phyloP scores from a whole-genome alignment of 2,329 filamentous ascomycete genomes.

The Metarhizium anisopliae region DNA sequence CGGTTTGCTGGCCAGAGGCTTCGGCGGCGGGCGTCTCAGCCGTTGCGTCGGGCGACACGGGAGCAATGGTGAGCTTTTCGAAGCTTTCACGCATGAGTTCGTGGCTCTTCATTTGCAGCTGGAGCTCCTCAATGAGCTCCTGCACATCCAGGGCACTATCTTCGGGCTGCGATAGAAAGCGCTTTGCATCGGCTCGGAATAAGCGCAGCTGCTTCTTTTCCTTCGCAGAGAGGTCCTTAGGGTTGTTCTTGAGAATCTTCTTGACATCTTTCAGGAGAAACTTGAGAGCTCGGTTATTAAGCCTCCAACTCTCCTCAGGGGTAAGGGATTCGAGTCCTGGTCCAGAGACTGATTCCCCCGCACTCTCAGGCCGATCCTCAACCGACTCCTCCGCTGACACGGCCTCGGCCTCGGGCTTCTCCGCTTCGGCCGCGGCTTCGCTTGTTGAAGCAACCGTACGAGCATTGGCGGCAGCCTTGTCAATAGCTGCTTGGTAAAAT shows the following conservation, averaged over 20 bases:
- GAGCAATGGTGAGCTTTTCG: slow-evolving; percentile 17
- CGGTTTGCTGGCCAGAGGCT: slow-evolving; percentile 9
- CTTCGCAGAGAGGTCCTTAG: slow-evolving; percentile 50
- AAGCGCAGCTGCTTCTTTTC: slow-evolving; percentile 67
- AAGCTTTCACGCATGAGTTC: slow-evolving; percentile 21
- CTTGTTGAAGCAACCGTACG: slow-evolving; percentile 7
- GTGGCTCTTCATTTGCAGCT: slow-evolving; percentile 24
- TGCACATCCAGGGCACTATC: slow-evolving; percentile 18
- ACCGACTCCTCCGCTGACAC: not conserved
- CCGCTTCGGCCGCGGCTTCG: slow-evolving; percentile 10
- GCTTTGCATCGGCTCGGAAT: slow-evolving; percentile 59
- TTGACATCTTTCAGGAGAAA: slow-evolving; percentile 23
- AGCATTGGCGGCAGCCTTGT: slow-evolving; percentile 6
- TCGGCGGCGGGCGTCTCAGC: slow-evolving; percentile 9
- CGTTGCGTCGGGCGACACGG: slow-evolving; percentile 4
- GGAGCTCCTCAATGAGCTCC: slow-evolving; percentile 23
- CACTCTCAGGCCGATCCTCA: not conserved
- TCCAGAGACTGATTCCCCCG: not conserved
- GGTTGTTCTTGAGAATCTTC: slow-evolving; percentile 31
- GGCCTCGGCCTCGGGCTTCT: slow-evolving; percentile 4
- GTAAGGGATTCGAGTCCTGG: slow-evolving; percentile 10
- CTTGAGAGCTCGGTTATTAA: slow-evolving; percentile 17
- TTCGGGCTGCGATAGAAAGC: slow-evolving; percentile 41
- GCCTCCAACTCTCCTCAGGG: slow-evolving; percentile 15
- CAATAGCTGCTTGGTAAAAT: slow-evolving; percentile 11